A percentile compares a stretch with the other conserved stretches of the same genome.
These are phyloP conservation scores for Ceratobasidium sp. DNA, from an alignment of 1,284 basidiomycete species.

Conservation along the genomic window DNA sequence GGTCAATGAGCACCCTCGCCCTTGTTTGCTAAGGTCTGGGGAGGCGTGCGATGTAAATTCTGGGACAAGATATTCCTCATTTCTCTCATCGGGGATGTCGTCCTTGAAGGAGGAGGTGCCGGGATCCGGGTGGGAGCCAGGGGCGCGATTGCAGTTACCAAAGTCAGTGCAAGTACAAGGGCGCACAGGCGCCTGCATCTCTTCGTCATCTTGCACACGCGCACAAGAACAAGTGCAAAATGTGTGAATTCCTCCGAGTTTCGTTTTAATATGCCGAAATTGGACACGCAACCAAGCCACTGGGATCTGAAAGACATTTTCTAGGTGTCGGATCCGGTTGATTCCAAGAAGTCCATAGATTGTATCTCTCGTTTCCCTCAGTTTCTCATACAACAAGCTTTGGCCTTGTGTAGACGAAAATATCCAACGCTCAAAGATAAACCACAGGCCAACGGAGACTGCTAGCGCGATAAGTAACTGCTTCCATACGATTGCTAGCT, in stretches of 20 bases:
- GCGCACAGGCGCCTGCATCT: not conserved
- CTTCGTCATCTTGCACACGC: slow-evolving; percentile 11
- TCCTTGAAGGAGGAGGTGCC: slow-evolving; percentile 4
- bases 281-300: not conserved
- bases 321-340: slow-evolving; percentile 31
- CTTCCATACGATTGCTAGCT: not conserved
- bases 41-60: not conserved
- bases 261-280: not conserved
- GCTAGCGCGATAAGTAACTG: slow-evolving; percentile 45
- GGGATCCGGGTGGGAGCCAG: not conserved
- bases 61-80: slow-evolving; percentile 15
- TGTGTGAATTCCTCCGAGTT: not conserved
- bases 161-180: not conserved
- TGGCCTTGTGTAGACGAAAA: slow-evolving; percentile 62
- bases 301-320: slow-evolving; percentile 15
- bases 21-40: no score
- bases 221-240: slow-evolving; percentile 7
- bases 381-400: no score
- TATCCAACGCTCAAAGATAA: slow-evolving; percentile 74
- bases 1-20: not conserved
- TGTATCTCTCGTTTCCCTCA: slow-evolving; percentile 56
- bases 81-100: slow-evolving; percentile 44
- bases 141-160: not conserved
- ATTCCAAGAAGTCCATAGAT: slow-evolving; percentile 53
- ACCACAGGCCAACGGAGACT: slow-evolving; percentile 77